These are phyloP conservation scores for Tylopilus sp. DNA, from an alignment of 768 basidiomycete species.

Conservation along the genomic window DNA sequence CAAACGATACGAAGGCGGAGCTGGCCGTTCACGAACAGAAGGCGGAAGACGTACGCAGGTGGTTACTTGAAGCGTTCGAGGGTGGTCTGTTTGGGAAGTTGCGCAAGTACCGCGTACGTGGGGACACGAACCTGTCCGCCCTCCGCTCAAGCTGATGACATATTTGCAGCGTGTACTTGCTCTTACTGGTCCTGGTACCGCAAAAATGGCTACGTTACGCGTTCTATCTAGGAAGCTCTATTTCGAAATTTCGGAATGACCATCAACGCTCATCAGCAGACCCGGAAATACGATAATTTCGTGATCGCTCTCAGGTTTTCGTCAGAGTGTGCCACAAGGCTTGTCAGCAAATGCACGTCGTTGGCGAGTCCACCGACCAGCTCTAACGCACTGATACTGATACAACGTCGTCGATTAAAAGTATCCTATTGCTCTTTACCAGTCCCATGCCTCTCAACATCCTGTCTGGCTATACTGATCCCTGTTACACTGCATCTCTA, in stretches of 20 bases:
- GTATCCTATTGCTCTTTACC: too few relatives aligned
- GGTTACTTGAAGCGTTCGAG: background rate
- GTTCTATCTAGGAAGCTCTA: constrained; percentile 71
- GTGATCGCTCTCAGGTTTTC: too few relatives aligned
- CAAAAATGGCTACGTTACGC: constrained; percentile 83
- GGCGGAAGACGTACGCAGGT: background rate
- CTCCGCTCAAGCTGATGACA: background rate
- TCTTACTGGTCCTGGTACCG: constrained; percentile 85
- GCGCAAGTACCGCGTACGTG: background rate
- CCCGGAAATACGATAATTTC: too few relatives aligned
- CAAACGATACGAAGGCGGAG: constrained; percentile 46
- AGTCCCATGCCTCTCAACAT: too few relatives aligned
- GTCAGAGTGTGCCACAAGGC: too few relatives aligned
- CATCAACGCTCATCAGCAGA: too few relatives aligned
- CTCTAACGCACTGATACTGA: too few relatives aligned
- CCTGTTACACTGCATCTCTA: too few relatives aligned
- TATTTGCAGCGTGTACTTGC: constrained; percentile 70
- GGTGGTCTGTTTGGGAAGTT: background rate
- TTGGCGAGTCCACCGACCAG: too few relatives aligned
- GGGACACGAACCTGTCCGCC: background rate
- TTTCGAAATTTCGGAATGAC: constrained; percentile 86
- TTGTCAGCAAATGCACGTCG: too few relatives aligned
- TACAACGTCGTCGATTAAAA: too few relatives aligned
- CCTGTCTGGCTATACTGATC: too few relatives aligned
- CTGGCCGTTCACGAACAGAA: constrained; percentile 69